A percentile compares a stretch with the other conserved stretches of the same genome.
Evolutionary conservation across 2,329 filamentous ascomycete genomes (phyloP).

Genomic region (Scytalidium lignicola): DNA sequence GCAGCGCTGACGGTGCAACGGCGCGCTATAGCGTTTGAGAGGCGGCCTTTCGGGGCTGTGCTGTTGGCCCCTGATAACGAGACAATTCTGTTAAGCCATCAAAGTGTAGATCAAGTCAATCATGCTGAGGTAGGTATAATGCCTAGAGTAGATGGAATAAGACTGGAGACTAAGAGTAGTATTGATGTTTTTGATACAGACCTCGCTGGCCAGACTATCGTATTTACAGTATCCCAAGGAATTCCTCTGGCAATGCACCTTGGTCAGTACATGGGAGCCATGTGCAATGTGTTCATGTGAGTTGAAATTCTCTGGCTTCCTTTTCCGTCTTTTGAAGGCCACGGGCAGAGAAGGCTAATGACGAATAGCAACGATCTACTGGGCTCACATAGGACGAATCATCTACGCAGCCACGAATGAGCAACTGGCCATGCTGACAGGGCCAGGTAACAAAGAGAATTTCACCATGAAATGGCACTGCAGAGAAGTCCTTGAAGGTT

Average conservation of each 20-base stretch:
- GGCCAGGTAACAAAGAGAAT: conserved; percentile 44
- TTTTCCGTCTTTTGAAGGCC: conserved; percentile 10
- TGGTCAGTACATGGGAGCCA: conserved; percentile 50
- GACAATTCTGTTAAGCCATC: conserved; percentile 42
- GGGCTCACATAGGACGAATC: conserved; percentile 48
- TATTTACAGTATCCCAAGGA: conserved; percentile 41
- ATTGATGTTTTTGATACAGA: conserved; percentile 7
- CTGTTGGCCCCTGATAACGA: conserved; percentile 45
- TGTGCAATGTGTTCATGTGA: conserved; percentile 45
- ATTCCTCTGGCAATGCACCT: conserved; percentile 43
- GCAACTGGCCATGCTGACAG: conserved; percentile 38
- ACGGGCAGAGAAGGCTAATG: background rate
- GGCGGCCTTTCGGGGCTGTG: conserved; percentile 44
- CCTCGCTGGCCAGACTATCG: conserved; percentile 42
- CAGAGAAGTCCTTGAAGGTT: conserved; percentile 38
- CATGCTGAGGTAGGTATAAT: conserved; percentile 38
- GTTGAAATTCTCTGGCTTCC: no score
- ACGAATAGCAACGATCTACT: conserved; percentile 37
- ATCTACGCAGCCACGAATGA: conserved; percentile 46
- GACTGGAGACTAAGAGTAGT: conserved; percentile 6
- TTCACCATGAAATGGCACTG: conserved; percentile 47
- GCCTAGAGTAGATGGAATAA: background rate
- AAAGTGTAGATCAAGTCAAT: conserved; percentile 46
- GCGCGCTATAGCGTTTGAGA: conserved; percentile 37
- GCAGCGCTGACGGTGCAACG: conserved; percentile 37